Percentiles rank a stretch among this genome's conserved stretches.
These are phyloP conservation scores for Clarkia xantiana DNA, from an alignment of 345 rosid species.

Conservation along the genomic window DNA sequence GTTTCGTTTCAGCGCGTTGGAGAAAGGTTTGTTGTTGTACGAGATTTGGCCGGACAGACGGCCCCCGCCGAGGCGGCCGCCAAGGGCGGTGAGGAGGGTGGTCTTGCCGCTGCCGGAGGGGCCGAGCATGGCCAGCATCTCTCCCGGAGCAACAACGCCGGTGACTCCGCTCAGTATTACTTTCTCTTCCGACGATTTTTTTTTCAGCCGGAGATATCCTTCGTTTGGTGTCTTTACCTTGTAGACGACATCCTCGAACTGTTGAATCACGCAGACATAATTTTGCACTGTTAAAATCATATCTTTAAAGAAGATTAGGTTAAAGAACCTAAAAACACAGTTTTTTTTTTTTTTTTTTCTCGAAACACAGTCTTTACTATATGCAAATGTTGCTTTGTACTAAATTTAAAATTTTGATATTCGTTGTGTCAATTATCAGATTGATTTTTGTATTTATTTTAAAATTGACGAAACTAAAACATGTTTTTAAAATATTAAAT, in stretches of 20 bases:
- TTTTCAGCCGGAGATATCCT: slow-evolving; percentile 1
- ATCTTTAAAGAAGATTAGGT: background rate
- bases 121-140: slow-evolving; percentile 40
- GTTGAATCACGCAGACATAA: background rate
- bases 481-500: no score
- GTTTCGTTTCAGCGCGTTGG: slow-evolving; percentile 21
- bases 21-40: slow-evolving; percentile 30
- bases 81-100: slow-evolving; percentile 35
- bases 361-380: no score
- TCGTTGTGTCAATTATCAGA: no score
- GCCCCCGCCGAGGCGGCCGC: slow-evolving; percentile 18
- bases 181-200: slow-evolving; percentile 19
- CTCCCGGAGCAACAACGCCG: slow-evolving; percentile 30
- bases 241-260: slow-evolving; percentile 35
- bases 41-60: slow-evolving; percentile 22
- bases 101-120: slow-evolving; percentile 60
- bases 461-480: no score
- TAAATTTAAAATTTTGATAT: no score
- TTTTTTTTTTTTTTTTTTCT: no score
- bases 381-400: no score
- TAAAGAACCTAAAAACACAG: no score
- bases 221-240: slow-evolving; percentile 8
- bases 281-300: background rate
- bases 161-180: slow-evolving; percentile 29
- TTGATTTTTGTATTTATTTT: no score